Percentiles rank a stretch among this genome's conserved stretches.
These are phyloP conservation scores for Malus fusca DNA, from an alignment of 306 rosid genomes.

Conservation along the genomic window DNA sequence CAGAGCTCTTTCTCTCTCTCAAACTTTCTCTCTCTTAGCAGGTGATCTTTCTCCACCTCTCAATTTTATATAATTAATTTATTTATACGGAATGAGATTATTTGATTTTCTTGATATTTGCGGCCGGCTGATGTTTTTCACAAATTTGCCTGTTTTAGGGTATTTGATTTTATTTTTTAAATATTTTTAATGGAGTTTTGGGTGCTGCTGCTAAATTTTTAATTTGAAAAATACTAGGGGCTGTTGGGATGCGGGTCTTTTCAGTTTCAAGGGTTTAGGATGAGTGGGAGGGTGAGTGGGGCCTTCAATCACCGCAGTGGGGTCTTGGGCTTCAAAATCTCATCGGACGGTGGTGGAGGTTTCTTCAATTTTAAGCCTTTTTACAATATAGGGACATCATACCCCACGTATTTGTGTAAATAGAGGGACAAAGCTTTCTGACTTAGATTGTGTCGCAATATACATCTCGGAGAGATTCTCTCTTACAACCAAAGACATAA, in stretches of 20 bases:
- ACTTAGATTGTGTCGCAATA: no score
- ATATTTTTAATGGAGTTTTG: not conserved
- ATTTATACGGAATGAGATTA: not conserved
- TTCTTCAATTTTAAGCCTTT: not conserved
- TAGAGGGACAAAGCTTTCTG: no score
- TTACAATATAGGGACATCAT: no score
- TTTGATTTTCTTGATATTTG: not conserved
- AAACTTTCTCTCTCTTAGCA: not conserved
- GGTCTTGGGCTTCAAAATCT: not conserved
- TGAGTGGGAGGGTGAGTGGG: slow-evolving; percentile 1
- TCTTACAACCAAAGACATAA: no score
- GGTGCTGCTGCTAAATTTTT: not conserved
- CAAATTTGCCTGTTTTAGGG: not conserved
- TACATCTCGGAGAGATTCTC: no score
- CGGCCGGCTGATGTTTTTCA: not conserved
- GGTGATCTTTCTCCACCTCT: not conserved
- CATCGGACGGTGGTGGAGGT: not conserved
- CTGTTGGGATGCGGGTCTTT: not conserved
- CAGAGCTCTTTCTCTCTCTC: no score
- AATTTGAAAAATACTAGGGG: not conserved
- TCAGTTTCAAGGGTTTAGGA: not conserved
- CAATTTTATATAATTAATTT: not conserved
- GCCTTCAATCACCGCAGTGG: not conserved
- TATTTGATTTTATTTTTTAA: not conserved
- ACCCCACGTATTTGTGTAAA: no score